Base-by-base conservation (phyloP, 2,329 filamentous ascomycete species). In the Blastomyces percursus region DNA sequence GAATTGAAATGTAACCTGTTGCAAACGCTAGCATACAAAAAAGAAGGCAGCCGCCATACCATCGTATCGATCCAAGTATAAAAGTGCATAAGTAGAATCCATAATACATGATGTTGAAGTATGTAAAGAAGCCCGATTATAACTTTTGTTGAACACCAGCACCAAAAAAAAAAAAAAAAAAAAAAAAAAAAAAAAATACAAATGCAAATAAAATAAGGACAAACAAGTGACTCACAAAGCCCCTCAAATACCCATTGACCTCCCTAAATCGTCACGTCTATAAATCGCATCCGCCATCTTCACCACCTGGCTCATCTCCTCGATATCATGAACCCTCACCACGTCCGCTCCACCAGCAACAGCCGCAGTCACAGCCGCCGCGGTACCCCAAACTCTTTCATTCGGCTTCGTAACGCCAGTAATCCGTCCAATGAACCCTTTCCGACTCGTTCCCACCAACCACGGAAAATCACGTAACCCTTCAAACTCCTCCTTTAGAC, bases 311-410 rank as follows among this genome's bases (percentile, higher is more conserved):
- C 77, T 80, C 93, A 97, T 97, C 78, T 94, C 89, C 62, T 80
- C 76, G 16, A 92, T 89, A 78, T 97, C 93, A 76, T 99, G 94
- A 51, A 99, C 91, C 60, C 94, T 82, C 55, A 97, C 87, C 63
- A 99, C 86, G 78, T 97, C 92, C 30, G 92, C 92, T 2, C 94
- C 94, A 7, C 90, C 90, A 65, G 88, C 85, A 38, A 99, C 82
- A 55, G 91, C 90, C 7, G 91, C 91, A 2, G 89, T 87, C 9
- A 97, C 89, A 0, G 91, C 90, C 12, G 90, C 91, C 12, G 91
- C 92, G 2, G 94, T 97, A 12, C 94, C 94, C 85, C 87, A 94
- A 9, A 82, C 80, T 65, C 93, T 82, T 68, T 91, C 84, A 64
- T 80, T 81, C 0, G 91, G 84, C 68, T 86, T 83, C 64, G 83